Conservation (phyloP, 2,329 filamentous ascomycete genomes). For the Dactylellina drechsleri region DNA sequence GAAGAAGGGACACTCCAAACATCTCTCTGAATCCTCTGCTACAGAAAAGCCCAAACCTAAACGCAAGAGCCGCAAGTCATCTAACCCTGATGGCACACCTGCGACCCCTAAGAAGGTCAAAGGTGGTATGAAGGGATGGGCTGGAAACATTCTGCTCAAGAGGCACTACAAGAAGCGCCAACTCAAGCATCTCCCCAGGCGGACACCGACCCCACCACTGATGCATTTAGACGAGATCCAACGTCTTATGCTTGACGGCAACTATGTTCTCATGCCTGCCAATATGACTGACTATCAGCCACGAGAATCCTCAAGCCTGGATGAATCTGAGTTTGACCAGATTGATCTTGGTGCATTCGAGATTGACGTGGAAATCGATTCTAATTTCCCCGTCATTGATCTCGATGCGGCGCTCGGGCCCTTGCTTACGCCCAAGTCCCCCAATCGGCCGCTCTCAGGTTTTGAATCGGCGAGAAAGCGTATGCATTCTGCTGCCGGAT, state of each 20-base stretch:
- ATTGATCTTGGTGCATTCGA: conserved; percentile 60
- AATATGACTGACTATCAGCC: conserved; percentile 39
- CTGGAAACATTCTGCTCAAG: conserved; percentile 71
- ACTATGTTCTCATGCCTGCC: conserved; percentile 59
- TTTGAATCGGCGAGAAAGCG: conserved; percentile 76
- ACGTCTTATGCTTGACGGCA: conserved; percentile 54
- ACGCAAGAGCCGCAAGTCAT: conserved; percentile 47
- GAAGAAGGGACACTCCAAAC: conserved; percentile 53
- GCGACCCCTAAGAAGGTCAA: conserved; percentile 61
- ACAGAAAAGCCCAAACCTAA: conserved; percentile 54
- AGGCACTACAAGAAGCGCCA: conserved; percentile 63
- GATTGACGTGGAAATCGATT: conserved; percentile 63
- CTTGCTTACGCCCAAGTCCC: conserved; percentile 77
- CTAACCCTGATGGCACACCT: conserved; percentile 40
- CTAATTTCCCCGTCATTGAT: conserved; percentile 84
- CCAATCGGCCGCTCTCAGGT: conserved; percentile 69
- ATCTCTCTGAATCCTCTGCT: conserved; percentile 62
- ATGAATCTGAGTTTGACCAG: conserved; percentile 56
- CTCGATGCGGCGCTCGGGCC: conserved; percentile 91
- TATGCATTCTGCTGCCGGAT: conserved; percentile 80
- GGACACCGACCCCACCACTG: conserved; percentile 64
- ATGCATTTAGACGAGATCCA: conserved; percentile 51
- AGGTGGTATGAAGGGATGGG: conserved; percentile 73
- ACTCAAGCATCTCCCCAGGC: conserved; percentile 63
- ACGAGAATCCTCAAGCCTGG: conserved; percentile 55